A percentile compares a stretch with the other conserved stretches of the same genome.
Evolutionary conservation across 148 eudicot species (phyloP).

Genomic region (Silene latifolia): DNA sequence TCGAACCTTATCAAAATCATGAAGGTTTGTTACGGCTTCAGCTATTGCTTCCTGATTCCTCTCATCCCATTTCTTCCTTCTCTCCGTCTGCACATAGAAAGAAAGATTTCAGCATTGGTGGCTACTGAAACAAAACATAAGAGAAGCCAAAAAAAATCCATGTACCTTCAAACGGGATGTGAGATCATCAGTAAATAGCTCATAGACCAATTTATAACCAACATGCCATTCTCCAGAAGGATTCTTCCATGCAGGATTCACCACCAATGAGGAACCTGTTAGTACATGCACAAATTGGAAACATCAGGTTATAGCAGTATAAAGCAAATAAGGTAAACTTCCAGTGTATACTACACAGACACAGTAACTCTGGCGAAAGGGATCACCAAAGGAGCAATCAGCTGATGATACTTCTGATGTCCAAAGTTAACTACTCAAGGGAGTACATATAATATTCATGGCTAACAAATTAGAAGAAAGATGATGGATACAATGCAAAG

Average conservation of each 20-base stretch:
- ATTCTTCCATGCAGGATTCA: constrained; percentile 88
- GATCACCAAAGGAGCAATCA: neutral
- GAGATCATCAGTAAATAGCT: constrained; percentile 73
- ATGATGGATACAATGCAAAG: neutral
- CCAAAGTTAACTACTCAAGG: neutral
- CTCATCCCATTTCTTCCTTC: constrained; percentile 90
- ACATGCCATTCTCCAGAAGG: constrained; percentile 97
- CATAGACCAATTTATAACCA: constrained; percentile 81
- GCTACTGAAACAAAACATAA: neutral
- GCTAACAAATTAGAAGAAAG: neutral
- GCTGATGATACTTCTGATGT: neutral
- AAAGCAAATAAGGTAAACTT: neutral
- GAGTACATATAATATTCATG: neutral
- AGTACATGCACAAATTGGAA: neutral
- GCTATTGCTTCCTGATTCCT: constrained; percentile 88
- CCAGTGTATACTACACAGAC: constrained; percentile 3
- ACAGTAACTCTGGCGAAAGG: neutral
- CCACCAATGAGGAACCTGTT: constrained; percentile 65
- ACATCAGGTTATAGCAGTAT: neutral
- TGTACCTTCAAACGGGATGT: constrained; percentile 87
- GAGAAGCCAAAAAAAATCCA: neutral
- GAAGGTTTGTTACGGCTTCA: constrained; percentile 64
- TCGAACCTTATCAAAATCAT: constrained; percentile 76
- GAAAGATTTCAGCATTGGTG: constrained; percentile 2
- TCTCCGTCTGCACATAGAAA: constrained; percentile 60